Base-by-base conservation (phyloP, 345 rosid genomes). In the Boechera divaricarpa region DNA sequence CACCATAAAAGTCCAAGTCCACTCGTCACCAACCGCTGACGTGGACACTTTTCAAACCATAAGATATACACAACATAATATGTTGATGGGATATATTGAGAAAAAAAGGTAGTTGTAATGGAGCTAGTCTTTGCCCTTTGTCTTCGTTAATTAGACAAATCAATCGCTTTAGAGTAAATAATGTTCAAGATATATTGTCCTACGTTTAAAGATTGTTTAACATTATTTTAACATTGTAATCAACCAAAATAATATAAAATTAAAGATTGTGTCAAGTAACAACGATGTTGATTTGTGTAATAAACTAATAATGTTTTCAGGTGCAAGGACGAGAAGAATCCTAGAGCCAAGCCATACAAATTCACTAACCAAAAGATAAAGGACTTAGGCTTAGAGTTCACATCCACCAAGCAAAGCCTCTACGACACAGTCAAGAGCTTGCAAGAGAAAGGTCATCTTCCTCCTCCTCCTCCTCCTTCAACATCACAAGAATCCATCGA, bases 381-480 rank as follows among this genome's bases (percentile, higher is more conserved):
- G 78, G 97, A 92, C 64, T 18, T 94, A 24, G 98, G 98, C 0
- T 44, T 94, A 45, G 93, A 86, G 81, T 90, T 94, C 80, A 89
- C 90, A 6, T 72, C 99, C 2, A 88, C 79, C 77, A 88, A 89
- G 82, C 94, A 95, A 59, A 77, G 90, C 82, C 81, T 95, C 1
- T 95, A 93, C 56, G 96, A 95, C 51, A 91, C 99, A 0, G 99
- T 95, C 7, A 95, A 83, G 86, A 83, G 89, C 87, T 82, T 92
- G 79, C 93, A 93, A 81, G 96, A 91, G 81, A 93, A 84, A 74
- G 98, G 94, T 42, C 94, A 88, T 44, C 90, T 95, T 41, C 83
- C 93, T 0, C 44, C 82, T 63, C 98, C 91, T 16, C 16, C 16
- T 2, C 67, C 74, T 61, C 75, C 77, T 72, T 51, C 77, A 4